Conservation (phyloP, 2,329 filamentous ascomycete genomes). For the Penicillium frequentans region DNA sequence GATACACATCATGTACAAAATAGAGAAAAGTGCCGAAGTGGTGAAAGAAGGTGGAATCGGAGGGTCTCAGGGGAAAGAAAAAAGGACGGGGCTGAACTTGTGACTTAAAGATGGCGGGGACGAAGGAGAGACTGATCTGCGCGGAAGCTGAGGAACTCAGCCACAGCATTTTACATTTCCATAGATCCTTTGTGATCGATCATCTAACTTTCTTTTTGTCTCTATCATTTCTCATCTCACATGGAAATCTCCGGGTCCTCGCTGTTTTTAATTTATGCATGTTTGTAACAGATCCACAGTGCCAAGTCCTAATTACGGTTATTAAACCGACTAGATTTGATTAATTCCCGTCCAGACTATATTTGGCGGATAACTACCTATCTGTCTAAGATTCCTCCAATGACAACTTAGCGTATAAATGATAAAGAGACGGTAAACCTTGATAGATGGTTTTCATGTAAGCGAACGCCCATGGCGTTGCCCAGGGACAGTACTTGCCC, state of each 20-base stretch:
- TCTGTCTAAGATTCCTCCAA: neutral
- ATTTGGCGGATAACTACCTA: neutral
- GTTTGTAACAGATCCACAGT: neutral
- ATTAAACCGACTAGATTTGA: neutral
- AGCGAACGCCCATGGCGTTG: neutral
- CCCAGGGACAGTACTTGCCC: neutral
- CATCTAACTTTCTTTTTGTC: neutral
- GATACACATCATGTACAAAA: conserved; percentile 16
- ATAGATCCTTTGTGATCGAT: neutral
- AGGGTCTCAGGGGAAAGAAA: neutral
- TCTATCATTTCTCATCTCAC: neutral
- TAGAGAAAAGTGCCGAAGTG: neutral
- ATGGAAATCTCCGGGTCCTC: neutral
- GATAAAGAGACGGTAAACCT: neutral
- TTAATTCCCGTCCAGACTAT: neutral
- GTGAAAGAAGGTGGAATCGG: neutral
- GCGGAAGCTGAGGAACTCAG: conserved; percentile 9
- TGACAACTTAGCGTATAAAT: neutral
- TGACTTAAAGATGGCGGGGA: conserved; percentile 22
- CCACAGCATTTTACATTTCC: conserved; percentile 11
- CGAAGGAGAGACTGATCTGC: conserved; percentile 16
- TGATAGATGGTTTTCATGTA: neutral
- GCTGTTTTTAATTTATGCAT: neutral
- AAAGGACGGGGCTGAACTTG: conserved; percentile 9
- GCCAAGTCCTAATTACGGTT: neutral